Base-by-base conservation (phyloP, 352 stramenopile species). In the Globisporangium nunn region DNA sequence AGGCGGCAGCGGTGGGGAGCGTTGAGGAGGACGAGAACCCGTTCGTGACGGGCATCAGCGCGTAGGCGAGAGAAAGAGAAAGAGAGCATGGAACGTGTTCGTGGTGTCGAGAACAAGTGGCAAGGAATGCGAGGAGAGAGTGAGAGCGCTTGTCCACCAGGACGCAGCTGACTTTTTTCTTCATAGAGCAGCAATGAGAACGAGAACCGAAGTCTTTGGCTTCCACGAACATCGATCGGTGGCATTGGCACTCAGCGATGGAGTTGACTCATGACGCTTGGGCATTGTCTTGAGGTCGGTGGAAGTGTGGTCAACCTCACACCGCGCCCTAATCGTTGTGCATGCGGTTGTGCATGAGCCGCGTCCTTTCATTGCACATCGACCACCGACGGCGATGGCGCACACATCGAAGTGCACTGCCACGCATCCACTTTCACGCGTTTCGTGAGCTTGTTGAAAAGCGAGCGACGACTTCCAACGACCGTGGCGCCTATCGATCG, bases 1-100 rank as follows among this genome's bases (percentile, higher is more conserved):
- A 86, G 45, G 64, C 77, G 43, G 64, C 70, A 14, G 61, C 61
- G 29, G 43, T 59, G 1, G 56, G 56, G 14, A 66, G 61, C 44
- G 58, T 59, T 1, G 68, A 55, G 0, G 57, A 48, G 10, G 39
- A 50, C 14, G 43, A 14, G n/a, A 58, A 63, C 30, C 58, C 58
- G 35, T 63, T 63, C 46, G 51, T 51, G 23, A 48, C 31, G 44
- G 58, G 58, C 51, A 63, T 63, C 37, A 63, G 58, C 37, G 58
- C 58, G 43, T 63, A 33, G 59, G 51, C 5, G 17, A 37, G 41
- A 58, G 37, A 39, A 12, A 18, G 28, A 37, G 50, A 17, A 33
- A 17, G 18, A 17, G n/a, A 10, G 50, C 15, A 5, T 40, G 39
- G 1, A 2, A 10, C 30, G 2, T 37, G 33, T 6, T 37, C 4